phyloP scores from a whole-genome alignment of 371 early-diverging fungal species.

The Neoconidiobolus thromboides region DNA sequence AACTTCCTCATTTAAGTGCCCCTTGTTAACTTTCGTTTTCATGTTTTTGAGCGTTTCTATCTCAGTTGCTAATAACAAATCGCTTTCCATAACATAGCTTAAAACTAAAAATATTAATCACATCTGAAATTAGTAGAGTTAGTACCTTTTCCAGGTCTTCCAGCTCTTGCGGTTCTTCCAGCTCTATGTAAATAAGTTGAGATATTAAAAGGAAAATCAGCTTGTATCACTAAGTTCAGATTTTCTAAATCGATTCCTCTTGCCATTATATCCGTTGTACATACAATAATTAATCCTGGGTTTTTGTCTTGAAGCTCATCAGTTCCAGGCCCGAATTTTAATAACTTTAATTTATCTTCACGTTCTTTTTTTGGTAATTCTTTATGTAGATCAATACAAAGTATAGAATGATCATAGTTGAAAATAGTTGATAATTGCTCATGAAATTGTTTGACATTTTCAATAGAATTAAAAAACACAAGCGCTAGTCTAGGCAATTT shows the following conservation, averaged over 20 bases:
- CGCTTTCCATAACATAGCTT: neutral
- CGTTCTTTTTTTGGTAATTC: neutral
- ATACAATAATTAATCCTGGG: neutral
- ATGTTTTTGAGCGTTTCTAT: neutral
- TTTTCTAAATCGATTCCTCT: neutral
- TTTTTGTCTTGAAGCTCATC: no score
- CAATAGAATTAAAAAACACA: neutral
- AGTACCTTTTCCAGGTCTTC: neutral
- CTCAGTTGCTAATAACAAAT: neutral
- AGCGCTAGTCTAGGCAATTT: neutral
- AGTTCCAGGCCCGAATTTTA: neutral
- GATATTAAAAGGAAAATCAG: neutral
- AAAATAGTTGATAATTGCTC: neutral
- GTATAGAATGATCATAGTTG: neutral
- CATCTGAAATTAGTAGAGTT: neutral
- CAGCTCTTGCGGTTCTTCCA: neutral
- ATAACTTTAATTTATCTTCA: neutral
- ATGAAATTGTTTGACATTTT: neutral
- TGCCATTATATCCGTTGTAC: neutral
- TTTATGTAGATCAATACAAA: neutral
- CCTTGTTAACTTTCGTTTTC: neutral
- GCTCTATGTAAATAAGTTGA: neutral
- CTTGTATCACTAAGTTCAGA: slow-evolving; percentile 1
- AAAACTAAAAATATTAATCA: neutral
- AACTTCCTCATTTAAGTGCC: neutral